phyloP scores from a whole-genome alignment of 2,329 filamentous ascomycete species.

The Chaetomiaceae sp. region DNA sequence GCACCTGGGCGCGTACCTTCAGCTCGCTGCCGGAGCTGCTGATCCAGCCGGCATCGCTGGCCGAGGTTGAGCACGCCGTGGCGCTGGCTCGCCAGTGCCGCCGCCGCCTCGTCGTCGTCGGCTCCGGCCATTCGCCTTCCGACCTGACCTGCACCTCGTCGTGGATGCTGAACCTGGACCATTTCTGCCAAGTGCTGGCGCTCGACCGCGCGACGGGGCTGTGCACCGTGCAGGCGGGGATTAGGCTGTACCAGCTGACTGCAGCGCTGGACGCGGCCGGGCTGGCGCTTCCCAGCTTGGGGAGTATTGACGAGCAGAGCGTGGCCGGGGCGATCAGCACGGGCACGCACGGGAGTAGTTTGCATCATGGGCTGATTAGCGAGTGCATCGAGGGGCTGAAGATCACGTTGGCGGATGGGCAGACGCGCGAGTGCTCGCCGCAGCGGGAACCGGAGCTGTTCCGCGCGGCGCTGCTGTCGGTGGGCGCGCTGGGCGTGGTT shows the following conservation, averaged over 20 bases:
- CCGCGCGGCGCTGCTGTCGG: constrained; percentile 75
- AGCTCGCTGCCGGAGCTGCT: constrained; percentile 85
- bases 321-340: constrained; percentile 89
- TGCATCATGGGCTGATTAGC: constrained; percentile 76
- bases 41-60: constrained; percentile 71
- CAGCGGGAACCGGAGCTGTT: constrained; percentile 70
- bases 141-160: constrained; percentile 87
- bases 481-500: constrained; percentile 87
- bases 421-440: constrained; percentile 63
- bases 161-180: constrained; percentile 92
- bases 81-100: constrained; percentile 74
- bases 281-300: constrained; percentile 83
- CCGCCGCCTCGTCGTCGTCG: constrained; percentile 76
- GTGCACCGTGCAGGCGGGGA: constrained; percentile 80
- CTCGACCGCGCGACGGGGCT: constrained; percentile 60
- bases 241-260: constrained; percentile 70
- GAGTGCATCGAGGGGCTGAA: constrained; percentile 68
- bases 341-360: constrained; percentile 84
- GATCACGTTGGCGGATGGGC: constrained; percentile 76
- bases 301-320: constrained; percentile 91
- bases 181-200: constrained; percentile 65
- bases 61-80: constrained; percentile 78
- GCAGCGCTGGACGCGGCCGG: constrained; percentile 66
- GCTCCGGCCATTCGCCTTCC: constrained; percentile 86
- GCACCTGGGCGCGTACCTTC: constrained; percentile 94